Evolutionary conservation across 495 filamentous ascomycete genomes (phyloP).

Genomic region (Viridothelium virens): DNA sequence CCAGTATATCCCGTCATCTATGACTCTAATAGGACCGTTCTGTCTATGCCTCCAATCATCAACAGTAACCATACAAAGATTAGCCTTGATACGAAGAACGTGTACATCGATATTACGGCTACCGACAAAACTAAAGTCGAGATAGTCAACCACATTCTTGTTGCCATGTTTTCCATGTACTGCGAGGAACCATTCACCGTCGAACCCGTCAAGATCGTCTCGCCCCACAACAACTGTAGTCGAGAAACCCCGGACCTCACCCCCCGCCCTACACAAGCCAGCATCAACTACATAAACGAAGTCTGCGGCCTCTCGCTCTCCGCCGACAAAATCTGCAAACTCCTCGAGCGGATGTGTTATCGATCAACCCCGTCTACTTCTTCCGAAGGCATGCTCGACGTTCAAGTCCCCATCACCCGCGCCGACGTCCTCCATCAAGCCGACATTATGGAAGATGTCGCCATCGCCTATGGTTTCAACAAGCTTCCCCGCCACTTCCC

Average conservation of each 20-base stretch:
- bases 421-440: conserved; percentile 93
- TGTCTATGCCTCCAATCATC: conserved; percentile 94
- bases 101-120: conserved; percentile 97
- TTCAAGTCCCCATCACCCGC: conserved; percentile 77
- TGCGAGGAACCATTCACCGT: conserved; percentile 81
- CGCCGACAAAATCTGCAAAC: conserved; percentile 59
- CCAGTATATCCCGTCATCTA: conserved; percentile 96
- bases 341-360: conserved; percentile 82
- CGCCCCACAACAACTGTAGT: conserved; percentile 78
- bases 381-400: conserved; percentile 59
- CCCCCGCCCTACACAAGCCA: conserved; percentile 66
- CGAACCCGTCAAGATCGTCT: conserved; percentile 85
- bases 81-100: conserved; percentile 74
- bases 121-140: conserved; percentile 95
- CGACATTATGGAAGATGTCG: conserved; percentile 98
- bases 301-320: conserved; percentile 76
- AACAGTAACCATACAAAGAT: conserved; percentile 97
- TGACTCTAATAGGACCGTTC: conserved; percentile 78
- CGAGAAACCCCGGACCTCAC: conserved; percentile 71
- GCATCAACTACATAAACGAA: conserved; percentile 84
- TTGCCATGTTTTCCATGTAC: conserved; percentile 95
- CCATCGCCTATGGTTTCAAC: conserved; percentile 95
- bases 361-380: conserved; percentile 59
- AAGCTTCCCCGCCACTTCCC: conserved; percentile 77
- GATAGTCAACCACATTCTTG: conserved; percentile 88